A percentile compares a stretch with the other conserved stretches of the same genome.
Evolutionary conservation across 1,284 basidiomycete genomes (phyloP).

Genomic region (Salmacisia buchloeana): DNA sequence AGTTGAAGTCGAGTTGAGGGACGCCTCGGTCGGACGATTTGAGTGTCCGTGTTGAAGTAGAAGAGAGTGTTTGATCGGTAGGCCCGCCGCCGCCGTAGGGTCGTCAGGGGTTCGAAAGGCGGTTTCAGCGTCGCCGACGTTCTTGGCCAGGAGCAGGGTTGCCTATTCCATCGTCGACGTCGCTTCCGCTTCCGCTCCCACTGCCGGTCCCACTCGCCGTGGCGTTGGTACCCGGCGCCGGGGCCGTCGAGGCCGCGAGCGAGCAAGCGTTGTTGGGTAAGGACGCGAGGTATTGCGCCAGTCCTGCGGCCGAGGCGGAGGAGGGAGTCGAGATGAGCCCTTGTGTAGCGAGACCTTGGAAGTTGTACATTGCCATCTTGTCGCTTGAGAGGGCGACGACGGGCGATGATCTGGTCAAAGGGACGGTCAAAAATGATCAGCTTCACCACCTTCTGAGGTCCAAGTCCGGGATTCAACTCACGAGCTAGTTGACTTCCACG

Average conservation of each 20-base stretch:
- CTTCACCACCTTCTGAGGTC: not conserved
- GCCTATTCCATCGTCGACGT: no score
- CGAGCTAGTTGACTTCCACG: not conserved
- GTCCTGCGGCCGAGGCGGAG: not conserved
- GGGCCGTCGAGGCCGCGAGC: not conserved
- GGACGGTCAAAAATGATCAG: not conserved
- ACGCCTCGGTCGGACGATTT: no score
- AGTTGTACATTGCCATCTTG: constrained; percentile 3
- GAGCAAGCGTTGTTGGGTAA: not conserved
- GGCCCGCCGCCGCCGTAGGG: no score
- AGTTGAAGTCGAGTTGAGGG: no score
- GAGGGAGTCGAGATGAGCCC: not conserved
- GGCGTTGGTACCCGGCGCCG: no score
- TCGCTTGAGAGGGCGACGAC: not conserved
- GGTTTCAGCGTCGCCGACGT: no score
- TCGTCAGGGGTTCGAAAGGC: no score
- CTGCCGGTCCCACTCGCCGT: no score
- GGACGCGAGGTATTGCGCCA: not conserved
- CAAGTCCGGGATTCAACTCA: not conserved
- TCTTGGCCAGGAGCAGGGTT: no score
- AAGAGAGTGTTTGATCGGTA: no score
- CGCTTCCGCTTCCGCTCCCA: not conserved
- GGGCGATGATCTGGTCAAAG: not conserved
- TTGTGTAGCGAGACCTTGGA: not conserved
- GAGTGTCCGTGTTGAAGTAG: no score